Evolutionary conservation across 306 rosid genomes (phyloP).

Genomic region (Citrullus mucosospermus): DNA sequence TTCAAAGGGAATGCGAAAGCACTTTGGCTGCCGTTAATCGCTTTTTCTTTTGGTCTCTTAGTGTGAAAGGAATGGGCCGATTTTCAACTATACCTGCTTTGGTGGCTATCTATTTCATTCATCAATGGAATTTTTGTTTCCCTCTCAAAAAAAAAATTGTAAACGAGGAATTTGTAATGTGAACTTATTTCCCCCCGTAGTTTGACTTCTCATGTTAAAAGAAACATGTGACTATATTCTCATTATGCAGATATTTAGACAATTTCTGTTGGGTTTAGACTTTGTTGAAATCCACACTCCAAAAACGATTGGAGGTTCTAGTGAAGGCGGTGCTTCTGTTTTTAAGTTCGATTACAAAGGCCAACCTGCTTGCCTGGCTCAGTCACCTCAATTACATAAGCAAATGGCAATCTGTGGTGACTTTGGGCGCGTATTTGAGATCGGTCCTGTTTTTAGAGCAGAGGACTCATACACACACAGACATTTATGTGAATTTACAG

Average conservation of each 20-base stretch:
- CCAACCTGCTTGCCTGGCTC: constrained; percentile 82
- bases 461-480: constrained; percentile 86
- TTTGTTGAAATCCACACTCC: constrained; percentile 79
- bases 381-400: constrained; percentile 95
- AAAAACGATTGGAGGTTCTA: constrained; percentile 71
- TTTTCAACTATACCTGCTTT: no score
- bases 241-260: constrained; percentile 49
- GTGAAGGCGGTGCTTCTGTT: constrained; percentile 98
- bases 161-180: not conserved
- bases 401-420: constrained; percentile 89
- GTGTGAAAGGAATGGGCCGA: no score
- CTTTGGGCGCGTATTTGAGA: constrained; percentile 76
- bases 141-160: not conserved
- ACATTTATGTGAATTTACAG: constrained; percentile 87
- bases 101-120: no score
- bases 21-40: no score
- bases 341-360: constrained; percentile 84
- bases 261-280: constrained; percentile 39
- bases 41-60: no score
- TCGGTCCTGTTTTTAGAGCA: constrained; percentile 84
- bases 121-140: no score
- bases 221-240: not conserved
- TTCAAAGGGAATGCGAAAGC: no score
- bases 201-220: not conserved
- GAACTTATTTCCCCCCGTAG: not conserved